Conservation (phyloP, 768 basidiomycete genomes). For the Lepiota venenata region DNA sequence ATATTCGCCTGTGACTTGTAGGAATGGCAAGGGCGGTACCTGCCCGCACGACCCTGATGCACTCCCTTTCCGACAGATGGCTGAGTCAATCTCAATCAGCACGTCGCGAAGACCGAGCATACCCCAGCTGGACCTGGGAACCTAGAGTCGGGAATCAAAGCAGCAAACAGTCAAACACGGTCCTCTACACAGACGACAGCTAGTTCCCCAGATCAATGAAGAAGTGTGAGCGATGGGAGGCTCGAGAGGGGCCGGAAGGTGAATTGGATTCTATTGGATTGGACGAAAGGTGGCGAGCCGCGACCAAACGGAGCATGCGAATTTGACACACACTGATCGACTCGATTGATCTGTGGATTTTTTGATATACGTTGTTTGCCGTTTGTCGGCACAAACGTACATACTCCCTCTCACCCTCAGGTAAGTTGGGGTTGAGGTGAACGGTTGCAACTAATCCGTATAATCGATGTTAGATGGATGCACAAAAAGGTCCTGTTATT, state of each 20-base stretch:
- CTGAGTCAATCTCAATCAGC: no score
- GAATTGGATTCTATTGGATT: not conserved
- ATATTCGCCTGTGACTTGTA: no score
- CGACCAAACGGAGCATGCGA: constrained; percentile 1
- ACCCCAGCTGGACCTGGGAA: not conserved
- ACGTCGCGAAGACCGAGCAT: not conserved
- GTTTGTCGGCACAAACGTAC: not conserved
- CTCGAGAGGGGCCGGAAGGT: not conserved
- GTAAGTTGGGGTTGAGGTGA: not conserved
- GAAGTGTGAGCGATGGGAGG: not conserved
- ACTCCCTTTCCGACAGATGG: no score
- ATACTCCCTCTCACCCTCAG: not conserved
- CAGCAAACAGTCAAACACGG: no score
- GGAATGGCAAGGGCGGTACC: no score
- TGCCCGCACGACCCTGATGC: no score
- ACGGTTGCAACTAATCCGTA: not conserved
- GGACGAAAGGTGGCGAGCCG: not conserved
- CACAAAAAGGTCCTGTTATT: constrained; percentile 55
- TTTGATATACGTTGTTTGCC: not conserved
- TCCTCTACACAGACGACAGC: no score
- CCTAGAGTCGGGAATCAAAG: not conserved
- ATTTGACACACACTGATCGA: not conserved
- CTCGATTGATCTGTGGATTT: not conserved
- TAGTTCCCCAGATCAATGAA: no score
- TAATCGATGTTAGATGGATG: constrained; percentile 3